These are phyloP conservation scores for Clarireedia hainanense DNA, from an alignment of 2,329 filamentous ascomycete species.

Conservation along the genomic window DNA sequence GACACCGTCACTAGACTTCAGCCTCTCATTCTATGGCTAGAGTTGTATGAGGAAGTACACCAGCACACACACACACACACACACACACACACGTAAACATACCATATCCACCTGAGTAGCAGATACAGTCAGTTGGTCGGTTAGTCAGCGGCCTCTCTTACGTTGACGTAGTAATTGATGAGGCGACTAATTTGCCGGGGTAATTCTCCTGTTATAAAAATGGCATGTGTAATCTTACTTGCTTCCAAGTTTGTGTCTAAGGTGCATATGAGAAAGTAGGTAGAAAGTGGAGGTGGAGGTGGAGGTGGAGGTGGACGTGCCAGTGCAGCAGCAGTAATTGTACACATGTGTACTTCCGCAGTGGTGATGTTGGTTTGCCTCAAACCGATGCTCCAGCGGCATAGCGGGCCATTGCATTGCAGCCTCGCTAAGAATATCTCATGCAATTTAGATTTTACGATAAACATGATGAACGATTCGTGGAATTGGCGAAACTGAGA, in stretches of 20 bases:
- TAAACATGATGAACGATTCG: too few species aligned
- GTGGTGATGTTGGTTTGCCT: too few species aligned
- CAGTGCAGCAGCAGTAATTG: too few species aligned
- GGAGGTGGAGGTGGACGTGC: too few species aligned
- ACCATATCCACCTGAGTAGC: too few species aligned
- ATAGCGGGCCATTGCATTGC: not conserved
- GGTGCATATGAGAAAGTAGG: too few species aligned
- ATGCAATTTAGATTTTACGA: not conserved
- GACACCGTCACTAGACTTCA: not conserved
- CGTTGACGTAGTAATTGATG: not conserved
- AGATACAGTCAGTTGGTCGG: constrained; percentile 1
- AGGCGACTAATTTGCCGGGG: not conserved
- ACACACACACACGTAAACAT: too few species aligned
- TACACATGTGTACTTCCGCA: too few species aligned
- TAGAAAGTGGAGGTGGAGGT: too few species aligned
- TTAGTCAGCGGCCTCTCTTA: not conserved
- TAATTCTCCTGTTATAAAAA: not conserved
- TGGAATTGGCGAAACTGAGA: too few species aligned
- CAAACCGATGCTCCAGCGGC: not conserved
- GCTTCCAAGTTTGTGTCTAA: not conserved
- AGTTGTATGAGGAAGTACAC: constrained; percentile 2
- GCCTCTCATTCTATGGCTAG: not conserved
- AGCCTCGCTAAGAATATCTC: not conserved
- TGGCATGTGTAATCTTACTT: constrained; percentile 8
- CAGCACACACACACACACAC: not conserved